Conservation (phyloP, 2,329 filamentous ascomycete species). For the Calonectria leucothoes region DNA sequence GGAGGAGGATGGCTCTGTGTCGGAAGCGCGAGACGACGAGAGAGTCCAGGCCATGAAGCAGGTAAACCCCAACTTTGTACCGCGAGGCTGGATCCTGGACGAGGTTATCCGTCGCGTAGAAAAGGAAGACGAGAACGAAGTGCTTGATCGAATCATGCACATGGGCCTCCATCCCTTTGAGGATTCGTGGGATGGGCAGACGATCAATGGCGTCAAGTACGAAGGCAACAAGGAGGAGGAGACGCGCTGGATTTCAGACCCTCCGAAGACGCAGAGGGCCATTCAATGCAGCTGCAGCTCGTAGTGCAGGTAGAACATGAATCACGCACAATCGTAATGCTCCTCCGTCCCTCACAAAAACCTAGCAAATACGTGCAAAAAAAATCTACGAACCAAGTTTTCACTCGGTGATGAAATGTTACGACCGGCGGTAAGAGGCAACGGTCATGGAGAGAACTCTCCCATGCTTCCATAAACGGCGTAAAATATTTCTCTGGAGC, state of each 20-base stretch:
- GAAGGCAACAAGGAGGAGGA: conserved; percentile 78
- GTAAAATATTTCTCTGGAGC: conserved; percentile 70
- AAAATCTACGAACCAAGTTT: conserved; percentile 1
- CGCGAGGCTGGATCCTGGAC: conserved; percentile 91
- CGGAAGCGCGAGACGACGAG: conserved; percentile 64
- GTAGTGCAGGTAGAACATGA: conserved; percentile 51
- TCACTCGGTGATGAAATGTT: conserved; percentile 59
- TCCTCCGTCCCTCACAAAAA: neutral
- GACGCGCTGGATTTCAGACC: conserved; percentile 85
- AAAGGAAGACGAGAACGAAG: conserved; percentile 82
- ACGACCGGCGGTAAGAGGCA: conserved; percentile 81
- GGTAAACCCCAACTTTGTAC: conserved; percentile 94
- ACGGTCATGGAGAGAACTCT: conserved; percentile 71
- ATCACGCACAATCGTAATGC: neutral
- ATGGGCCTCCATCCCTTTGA: conserved; percentile 88
- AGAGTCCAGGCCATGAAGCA: conserved; percentile 81
- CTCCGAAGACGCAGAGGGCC: conserved; percentile 79
- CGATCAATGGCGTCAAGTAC: conserved; percentile 61
- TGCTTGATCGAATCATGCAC: conserved; percentile 82
- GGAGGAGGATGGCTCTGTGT: conserved; percentile 53
- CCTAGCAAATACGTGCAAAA: neutral
- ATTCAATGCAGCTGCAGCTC: conserved; percentile 98
- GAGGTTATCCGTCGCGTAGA: conserved; percentile 93
- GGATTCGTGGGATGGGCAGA: conserved; percentile 74
- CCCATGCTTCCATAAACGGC: conserved; percentile 79